These are phyloP conservation scores for Typha latifolia DNA, from an alignment of 176 grass and related monocot species.

Conservation along the genomic window DNA sequence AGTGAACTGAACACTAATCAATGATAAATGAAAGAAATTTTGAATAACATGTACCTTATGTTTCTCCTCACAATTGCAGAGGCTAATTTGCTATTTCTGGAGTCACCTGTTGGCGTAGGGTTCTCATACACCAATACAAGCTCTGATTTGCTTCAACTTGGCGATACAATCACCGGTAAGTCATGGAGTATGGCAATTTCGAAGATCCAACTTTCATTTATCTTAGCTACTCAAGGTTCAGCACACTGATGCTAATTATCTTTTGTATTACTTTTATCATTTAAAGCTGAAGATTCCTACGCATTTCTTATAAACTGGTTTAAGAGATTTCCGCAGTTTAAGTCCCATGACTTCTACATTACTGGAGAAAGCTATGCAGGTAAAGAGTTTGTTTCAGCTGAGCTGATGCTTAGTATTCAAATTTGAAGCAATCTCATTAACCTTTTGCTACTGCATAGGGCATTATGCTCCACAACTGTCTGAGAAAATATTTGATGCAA, in stretches of 20 bases:
- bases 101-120: constrained; percentile 89
- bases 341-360: constrained; percentile 82
- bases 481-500: constrained; percentile 86
- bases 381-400: constrained; percentile 19
- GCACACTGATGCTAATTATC: not conserved
- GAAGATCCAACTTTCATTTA: not conserved
- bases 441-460: constrained; percentile 20
- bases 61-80: constrained; percentile 29
- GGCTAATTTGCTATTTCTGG: constrained; percentile 85
- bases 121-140: constrained; percentile 97
- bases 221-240: not conserved
- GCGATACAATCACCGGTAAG: constrained; percentile 91
- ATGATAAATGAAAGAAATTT: too few relatives aligned
- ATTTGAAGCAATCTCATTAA: not conserved
- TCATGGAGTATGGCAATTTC: not conserved
- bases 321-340: constrained; percentile 88
- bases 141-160: constrained; percentile 53
- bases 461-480: constrained; percentile 93
- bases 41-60: too few relatives aligned
- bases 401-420: not conserved
- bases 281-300: constrained; percentile 65
- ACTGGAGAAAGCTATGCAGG: constrained; percentile 93
- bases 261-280: not conserved
- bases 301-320: constrained; percentile 90
- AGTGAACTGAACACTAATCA: too few relatives aligned